Conservation (phyloP, 2,329 filamentous ascomycete species). For the Dactylellina cionopaga region DNA sequence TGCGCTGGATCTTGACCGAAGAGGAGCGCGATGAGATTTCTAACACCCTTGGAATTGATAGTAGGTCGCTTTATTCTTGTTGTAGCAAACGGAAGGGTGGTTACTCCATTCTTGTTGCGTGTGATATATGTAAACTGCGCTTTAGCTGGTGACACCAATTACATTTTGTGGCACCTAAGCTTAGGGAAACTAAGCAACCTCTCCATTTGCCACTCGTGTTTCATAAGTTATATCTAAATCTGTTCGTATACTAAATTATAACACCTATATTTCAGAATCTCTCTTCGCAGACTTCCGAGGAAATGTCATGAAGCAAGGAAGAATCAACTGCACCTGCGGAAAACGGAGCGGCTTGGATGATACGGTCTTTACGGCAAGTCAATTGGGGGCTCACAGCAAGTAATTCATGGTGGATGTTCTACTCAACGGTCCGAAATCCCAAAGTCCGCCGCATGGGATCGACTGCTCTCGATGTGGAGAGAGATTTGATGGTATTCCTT, state of each 20-base stretch:
- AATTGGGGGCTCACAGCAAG: not conserved
- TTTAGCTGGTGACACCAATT: no score
- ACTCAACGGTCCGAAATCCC: not conserved
- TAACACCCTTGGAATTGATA: not conserved
- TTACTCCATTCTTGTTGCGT: no score
- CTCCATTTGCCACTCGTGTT: no score
- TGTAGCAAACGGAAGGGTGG: no score
- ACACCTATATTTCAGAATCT: no score
- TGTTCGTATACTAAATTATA: no score
- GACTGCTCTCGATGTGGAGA: not conserved
- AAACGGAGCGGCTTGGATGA: slow-evolving; percentile 10
- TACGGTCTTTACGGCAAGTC: not conserved
- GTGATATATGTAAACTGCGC: no score
- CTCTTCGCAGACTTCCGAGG: not conserved
- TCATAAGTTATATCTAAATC: no score
- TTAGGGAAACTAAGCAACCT: no score
- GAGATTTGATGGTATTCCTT: not conserved
- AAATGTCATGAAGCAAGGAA: not conserved
- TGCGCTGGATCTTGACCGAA: slow-evolving; percentile 2
- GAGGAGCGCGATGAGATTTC: slow-evolving; percentile 7
- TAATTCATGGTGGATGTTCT: not conserved
- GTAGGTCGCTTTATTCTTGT: no score
- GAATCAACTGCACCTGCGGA: slow-evolving; percentile 6
- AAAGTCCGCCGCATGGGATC: not conserved
- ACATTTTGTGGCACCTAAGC: no score